Base-by-base conservation (phyloP, 2,329 filamentous ascomycete genomes). In the Fusarium udum region DNA sequence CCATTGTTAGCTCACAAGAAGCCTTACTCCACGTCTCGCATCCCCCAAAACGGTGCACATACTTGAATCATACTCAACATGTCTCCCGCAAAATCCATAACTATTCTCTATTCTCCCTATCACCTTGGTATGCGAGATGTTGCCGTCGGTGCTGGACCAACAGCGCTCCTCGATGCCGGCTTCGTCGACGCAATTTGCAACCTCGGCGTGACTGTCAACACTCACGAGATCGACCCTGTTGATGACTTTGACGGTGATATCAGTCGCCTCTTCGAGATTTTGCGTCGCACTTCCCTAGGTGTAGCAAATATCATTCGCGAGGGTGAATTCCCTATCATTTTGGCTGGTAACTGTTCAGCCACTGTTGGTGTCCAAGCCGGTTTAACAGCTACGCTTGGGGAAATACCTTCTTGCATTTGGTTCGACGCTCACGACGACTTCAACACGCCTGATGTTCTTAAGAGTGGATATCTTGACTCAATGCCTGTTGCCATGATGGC, bases 381-480 rank as follows among this genome's bases (percentile, higher is more conserved):
- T 0, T 60, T 84, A 10, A 55, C 61, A 16, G 55, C 36, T 7
- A 64, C 73, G 4, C 58, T 40, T 11, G 59, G 63, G 3, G 39
- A 63, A 10, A 73, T 78, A 20, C 73, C 82, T 4, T 74, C 73
- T 1, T 83, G 81, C 43, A 73, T 85, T 16, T 85, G 83, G 76
- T 84, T 85, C 55, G 83, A 85, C 52, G 83, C 83, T 6, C 83
- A 85, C 51, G 83, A 84, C 57, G 83, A 85, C 61, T 79, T 83
- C 53, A 75, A 77, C 43, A 81, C 80, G 1, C 78, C 74, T 7
- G 75, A 79, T 24, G 71, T 57, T 16, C 43, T 79, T 24, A 36
- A 48, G 13, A 78, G 77, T 31, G 76, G 76, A 6, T 79, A 78
- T 59, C 67, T 79, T n/a, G 78, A 79, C 58, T 78, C 77, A 4